Evolutionary conservation across 2,329 filamentous ascomycete species (phyloP).

Genomic region (Phyllosticta capitalensis): DNA sequence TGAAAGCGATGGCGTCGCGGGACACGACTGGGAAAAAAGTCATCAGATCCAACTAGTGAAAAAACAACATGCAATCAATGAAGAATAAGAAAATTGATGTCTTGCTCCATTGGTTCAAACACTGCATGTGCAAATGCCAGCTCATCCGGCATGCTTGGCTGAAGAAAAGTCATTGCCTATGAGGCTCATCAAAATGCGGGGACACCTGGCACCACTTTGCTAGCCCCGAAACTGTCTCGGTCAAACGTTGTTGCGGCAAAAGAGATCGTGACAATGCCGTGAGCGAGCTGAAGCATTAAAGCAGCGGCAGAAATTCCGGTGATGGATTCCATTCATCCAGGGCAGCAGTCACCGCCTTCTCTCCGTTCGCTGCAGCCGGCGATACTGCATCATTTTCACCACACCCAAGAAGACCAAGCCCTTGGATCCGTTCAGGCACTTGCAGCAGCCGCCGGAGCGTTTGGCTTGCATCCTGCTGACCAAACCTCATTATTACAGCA

Average conservation of each 20-base stretch:
- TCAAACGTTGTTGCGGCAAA: neutral
- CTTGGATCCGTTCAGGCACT: neutral
- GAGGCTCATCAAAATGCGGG: no score
- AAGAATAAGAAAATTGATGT: neutral
- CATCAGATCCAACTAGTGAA: neutral
- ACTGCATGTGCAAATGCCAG: no score
- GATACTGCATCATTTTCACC: constrained; percentile 22
- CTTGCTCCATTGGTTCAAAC: neutral
- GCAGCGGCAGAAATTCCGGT: constrained; percentile 14
- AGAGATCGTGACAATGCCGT: neutral
- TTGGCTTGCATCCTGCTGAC: constrained; percentile 32
- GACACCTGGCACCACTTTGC: no score
- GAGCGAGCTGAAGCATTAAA: constrained; percentile 14
- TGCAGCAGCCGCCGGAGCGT: constrained; percentile 18
- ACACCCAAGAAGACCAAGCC: constrained; percentile 12
- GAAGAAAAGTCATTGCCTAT: no score
- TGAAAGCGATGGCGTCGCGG: constrained; percentile 8
- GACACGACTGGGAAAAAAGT: neutral
- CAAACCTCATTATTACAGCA: constrained; percentile 11
- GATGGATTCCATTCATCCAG: constrained; percentile 10
- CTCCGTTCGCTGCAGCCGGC: constrained; percentile 20
- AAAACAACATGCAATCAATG: neutral
- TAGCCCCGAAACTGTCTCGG: neutral
- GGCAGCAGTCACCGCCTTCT: constrained; percentile 15
- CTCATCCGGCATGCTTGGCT: no score